A percentile compares a stretch with the other conserved stretches of the same genome.
Evolutionary conservation across 2,329 filamentous ascomycete genomes (phyloP).

Genomic region (Fonsecaea monophora): DNA sequence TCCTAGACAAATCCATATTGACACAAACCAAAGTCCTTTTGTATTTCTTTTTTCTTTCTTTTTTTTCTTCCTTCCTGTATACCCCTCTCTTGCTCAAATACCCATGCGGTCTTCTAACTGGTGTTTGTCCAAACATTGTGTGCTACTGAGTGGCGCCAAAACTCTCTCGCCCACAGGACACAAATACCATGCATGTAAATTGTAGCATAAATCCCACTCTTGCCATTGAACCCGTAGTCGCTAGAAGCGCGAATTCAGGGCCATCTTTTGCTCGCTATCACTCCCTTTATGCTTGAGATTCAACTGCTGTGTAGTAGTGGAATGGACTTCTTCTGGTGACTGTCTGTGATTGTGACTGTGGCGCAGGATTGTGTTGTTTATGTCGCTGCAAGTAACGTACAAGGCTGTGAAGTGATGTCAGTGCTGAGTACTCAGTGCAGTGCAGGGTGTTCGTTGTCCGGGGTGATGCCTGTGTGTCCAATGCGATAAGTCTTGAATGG

Average conservation of each 20-base stretch:
- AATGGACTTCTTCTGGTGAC: not conserved
- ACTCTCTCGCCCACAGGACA: not conserved
- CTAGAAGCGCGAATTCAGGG: not conserved
- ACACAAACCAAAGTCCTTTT: not conserved
- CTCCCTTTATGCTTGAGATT: not conserved
- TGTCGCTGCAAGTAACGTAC: not conserved
- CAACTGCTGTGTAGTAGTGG: not conserved
- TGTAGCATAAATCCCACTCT: not conserved
- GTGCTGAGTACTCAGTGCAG: not conserved
- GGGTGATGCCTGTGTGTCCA: not conserved
- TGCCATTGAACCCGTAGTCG: not conserved
- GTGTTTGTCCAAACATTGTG: not conserved
- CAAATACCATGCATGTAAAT: not conserved
- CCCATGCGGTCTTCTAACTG: not conserved
- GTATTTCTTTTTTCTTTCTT: not conserved
- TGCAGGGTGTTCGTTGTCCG: not conserved
- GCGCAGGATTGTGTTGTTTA: not conserved
- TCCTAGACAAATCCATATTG: too few species aligned
- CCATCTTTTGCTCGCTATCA: not conserved
- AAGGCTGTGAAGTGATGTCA: constrained; percentile 2
- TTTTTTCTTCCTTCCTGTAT: not conserved
- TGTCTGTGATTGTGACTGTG: not conserved
- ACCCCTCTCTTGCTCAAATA: not conserved
- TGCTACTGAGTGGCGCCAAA: not conserved
- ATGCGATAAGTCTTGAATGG: not conserved